A percentile compares a stretch with the other conserved stretches of the same genome.
phyloP scores from a whole-genome alignment of 2,329 filamentous ascomycete species.

The Fusarium sp. region DNA sequence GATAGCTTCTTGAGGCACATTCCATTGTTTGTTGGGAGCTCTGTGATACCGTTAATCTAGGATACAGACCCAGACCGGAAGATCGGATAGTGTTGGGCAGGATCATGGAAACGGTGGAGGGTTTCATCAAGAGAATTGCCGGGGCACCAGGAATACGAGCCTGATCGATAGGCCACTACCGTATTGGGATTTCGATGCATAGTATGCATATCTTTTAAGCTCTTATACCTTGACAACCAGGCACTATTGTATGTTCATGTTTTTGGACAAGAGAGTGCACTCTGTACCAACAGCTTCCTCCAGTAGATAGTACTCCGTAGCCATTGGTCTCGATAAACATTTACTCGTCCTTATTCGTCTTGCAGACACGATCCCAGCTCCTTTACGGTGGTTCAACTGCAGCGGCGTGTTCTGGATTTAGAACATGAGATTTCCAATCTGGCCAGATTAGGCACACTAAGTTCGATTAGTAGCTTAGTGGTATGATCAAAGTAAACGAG shows the following conservation, averaged over 20 bases:
- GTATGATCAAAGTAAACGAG: constrained; percentile 10
- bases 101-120: constrained; percentile 11
- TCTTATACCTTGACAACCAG: background rate
- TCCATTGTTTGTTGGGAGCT: background rate
- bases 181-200: background rate
- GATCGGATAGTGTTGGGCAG: background rate
- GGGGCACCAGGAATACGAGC: background rate
- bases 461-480: background rate
- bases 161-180: background rate
- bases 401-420: constrained; percentile 19
- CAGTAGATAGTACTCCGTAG: background rate
- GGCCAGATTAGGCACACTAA: background rate
- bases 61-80: background rate
- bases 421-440: constrained; percentile 14
- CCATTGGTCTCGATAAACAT: background rate
- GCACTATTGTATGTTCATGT: background rate
- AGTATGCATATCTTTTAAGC: background rate
- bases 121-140: constrained; percentile 26
- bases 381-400: constrained; percentile 20
- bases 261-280: background rate
- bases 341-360: background rate
- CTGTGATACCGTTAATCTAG: background rate
- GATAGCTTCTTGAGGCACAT: background rate
- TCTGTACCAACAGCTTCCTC: background rate
- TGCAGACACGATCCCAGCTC: constrained; percentile 8